Base-by-base conservation (phyloP, 2,329 filamentous ascomycete genomes). In the Tothia fuscella region DNA sequence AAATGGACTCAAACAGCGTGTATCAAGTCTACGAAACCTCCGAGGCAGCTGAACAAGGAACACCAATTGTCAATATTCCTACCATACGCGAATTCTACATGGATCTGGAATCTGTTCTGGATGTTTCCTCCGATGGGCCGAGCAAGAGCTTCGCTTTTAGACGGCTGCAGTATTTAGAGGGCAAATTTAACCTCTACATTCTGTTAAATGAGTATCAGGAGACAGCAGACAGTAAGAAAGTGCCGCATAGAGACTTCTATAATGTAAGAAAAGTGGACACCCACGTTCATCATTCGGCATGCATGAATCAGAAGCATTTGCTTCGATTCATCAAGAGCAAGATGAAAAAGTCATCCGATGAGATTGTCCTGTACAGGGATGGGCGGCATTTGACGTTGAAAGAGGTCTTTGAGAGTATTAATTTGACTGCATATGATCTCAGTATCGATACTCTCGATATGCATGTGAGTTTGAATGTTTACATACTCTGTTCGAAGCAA, bases 281-380 rank as follows among this genome's bases (percentile, higher is more conserved):
- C 6, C 91, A 98, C 71, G 91, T 98, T 52, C 91, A 98, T 58
- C 91, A 98, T 61, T 98, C 91, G 13, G 91, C 91, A 19, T 98
- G 91, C 60, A 98, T 98, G 91, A 98, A 98, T 57, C 91, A 98
- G 62, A 98, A 98, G 64, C 91, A 98, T 71, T 66, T 98, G 44
- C 68, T 98, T 46, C 85, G 91, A 42, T 98, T 98, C 63, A 98
- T 98, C 68, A 98, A 98, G 65, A 94, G 87, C 64, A 98, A 98
- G 66, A 95, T 98, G 86, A 96, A 95, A 73, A 98, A 94, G 62
- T 91, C 76, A 14, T 87, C 88, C 0, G 84, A 96, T 54, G 91
- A 98, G 64, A 78, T 91, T 24, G 91, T 98, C 5, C 73, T 98
- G 33, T 93, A 79, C 60, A 76, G 91, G 56, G 91, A 98, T 59